A percentile compares a stretch with the other conserved stretches of the same genome.
Evolutionary conservation across 1,284 basidiomycete species (phyloP).

Genomic region (Cutaneotrichosporon spelunceum): DNA sequence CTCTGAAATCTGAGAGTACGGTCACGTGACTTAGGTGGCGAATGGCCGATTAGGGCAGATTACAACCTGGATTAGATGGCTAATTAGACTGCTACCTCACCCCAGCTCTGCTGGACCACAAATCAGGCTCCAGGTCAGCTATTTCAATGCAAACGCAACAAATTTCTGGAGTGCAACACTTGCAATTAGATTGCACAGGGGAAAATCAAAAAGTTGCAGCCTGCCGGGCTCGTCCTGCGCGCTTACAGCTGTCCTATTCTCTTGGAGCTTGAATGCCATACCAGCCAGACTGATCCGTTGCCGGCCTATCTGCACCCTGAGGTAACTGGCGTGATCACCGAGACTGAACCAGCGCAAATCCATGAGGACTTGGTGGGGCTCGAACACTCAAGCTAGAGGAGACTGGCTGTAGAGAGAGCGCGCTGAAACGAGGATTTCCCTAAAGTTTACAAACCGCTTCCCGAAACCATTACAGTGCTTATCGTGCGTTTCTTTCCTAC

Average conservation of each 20-base stretch:
- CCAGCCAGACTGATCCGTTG: conserved; percentile 49
- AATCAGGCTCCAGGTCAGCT: neutral
- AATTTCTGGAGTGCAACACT: neutral
- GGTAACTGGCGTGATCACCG: conserved; percentile 45
- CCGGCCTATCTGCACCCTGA: conserved; percentile 41
- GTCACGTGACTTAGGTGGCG: conserved; percentile 11
- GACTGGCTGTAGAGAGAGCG: conserved; percentile 39
- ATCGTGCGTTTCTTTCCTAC: neutral
- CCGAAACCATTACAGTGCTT: conserved; percentile 43
- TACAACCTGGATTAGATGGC: neutral
- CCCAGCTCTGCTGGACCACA: neutral
- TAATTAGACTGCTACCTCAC: neutral
- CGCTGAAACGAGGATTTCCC: conserved; percentile 45
- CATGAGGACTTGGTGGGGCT: conserved; percentile 46
- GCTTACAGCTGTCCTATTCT: conserved; percentile 46
- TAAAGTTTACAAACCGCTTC: conserved; percentile 43
- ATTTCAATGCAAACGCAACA: neutral
- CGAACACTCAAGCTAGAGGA: conserved; percentile 51
- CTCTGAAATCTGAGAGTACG: neutral
- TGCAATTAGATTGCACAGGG: neutral
- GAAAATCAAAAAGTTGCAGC: conserved; percentile 43
- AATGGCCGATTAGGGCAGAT: neutral
- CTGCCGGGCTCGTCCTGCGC: conserved; percentile 47
- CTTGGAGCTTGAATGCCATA: conserved; percentile 47
- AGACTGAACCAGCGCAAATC: conserved; percentile 35